Evolutionary conservation across 2,329 filamentous ascomycete species (phyloP).

Genomic region (Ophiostoma perfectum): DNA sequence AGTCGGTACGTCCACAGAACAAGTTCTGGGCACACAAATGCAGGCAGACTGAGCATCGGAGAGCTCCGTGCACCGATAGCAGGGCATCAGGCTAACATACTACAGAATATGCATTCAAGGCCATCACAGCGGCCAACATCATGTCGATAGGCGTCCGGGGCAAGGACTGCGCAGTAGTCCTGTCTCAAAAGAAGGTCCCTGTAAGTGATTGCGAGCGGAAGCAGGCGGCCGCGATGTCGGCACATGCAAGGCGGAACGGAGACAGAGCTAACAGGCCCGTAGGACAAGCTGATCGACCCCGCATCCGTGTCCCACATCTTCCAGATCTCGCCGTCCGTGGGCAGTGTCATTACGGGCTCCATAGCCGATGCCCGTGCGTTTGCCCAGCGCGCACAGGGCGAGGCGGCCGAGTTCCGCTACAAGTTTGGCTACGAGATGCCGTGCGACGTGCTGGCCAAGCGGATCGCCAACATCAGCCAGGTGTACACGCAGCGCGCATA

Average conservation of each 20-base stretch:
- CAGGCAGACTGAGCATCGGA: conserved; percentile 13
- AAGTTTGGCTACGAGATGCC: conserved; percentile 99
- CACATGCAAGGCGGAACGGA: not conserved
- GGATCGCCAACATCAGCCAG: conserved; percentile 97
- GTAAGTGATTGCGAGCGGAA: too few species aligned
- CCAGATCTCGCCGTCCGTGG: conserved; percentile 90
- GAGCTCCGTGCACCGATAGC: not conserved
- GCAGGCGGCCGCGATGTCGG: conserved; percentile 49
- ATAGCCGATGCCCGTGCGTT: conserved; percentile 95
- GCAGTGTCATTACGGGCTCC: conserved; percentile 97
- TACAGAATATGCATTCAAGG: conserved; percentile 99
- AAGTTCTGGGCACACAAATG: too few species aligned
- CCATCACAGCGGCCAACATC: conserved; percentile 98
- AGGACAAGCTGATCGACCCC: conserved; percentile 95
- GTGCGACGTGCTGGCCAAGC: conserved; percentile 91
- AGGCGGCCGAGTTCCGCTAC: conserved; percentile 97
- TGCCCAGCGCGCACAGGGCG: conserved; percentile 84
- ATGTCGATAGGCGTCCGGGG: conserved; percentile 93
- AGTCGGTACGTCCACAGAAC: conserved; percentile 64
- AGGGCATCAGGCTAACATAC: conserved; percentile 35
- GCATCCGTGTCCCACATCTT: conserved; percentile 96
- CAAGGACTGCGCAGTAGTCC: conserved; percentile 93
- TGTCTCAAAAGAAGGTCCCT: conserved; percentile 99
- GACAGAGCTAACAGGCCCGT: conserved; percentile 41
- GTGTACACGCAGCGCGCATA: conserved; percentile 98